Base-by-base conservation (phyloP, 2,329 filamentous ascomycete genomes). In the Cordyceps cateniannulata region DNA sequence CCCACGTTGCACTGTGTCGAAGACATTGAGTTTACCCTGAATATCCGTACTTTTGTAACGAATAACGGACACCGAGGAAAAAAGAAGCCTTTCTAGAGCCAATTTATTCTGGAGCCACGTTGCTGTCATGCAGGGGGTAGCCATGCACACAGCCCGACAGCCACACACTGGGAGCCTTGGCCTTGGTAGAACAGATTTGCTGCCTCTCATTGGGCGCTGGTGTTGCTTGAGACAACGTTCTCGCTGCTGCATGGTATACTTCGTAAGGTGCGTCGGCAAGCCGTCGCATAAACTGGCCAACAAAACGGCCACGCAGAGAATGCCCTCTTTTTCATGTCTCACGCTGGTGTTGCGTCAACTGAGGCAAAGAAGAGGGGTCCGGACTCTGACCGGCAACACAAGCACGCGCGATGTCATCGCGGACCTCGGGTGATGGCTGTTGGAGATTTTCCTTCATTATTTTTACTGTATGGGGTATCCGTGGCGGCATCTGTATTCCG, bases 261-360 rank as follows among this genome's bases (percentile, higher is more conserved):
- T n/a, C n/a, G 49, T 29, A 14, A 25, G 27, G 18, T 45, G 56
- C 47, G 5, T 59, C 56, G 56, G 56, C 56, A n/a, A 59, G 9
- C 56, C 56, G 56, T 59, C 35, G 56, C 56, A 59, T 58, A 32
- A 50, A 40, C 18, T n/a, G 40, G 40, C 32, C 18, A 35, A n/a
- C 44, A 40, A 57, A n/a, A 14, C 22, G 44, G 22, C 14, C 40
- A 35, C 3, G 32, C 32, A 22, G n/a, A 32, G 47, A 18, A 49
- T 49, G 47, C 10, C 40, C 16, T n/a, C 20, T 7, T 22, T 22
- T 10, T 45, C 18, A 18, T 42, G 24, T 48, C 45, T 27, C 25
- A 9, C 47, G 25, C 16, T 48, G 45, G 45, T 48, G 45, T 29
- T 49, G 48, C 32, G 20, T 40, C 20, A 25, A 24, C 32, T 9